Conservation (phyloP, 208 protist species). For the Giardia duodenalis region DNA sequence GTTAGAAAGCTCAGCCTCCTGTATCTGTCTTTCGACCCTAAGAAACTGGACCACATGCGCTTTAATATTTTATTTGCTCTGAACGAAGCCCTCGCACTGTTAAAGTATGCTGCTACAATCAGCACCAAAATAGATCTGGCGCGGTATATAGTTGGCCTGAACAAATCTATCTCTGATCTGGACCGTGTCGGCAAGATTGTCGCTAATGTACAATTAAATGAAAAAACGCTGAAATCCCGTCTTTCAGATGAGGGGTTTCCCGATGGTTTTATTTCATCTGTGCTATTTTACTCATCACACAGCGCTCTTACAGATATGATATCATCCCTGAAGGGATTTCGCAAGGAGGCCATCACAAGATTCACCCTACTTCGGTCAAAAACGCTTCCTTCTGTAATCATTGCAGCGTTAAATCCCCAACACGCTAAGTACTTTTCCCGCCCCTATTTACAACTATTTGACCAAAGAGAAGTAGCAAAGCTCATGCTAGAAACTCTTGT, state of each 20-base stretch:
- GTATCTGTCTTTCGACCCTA: not conserved
- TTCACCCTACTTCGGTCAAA: not conserved
- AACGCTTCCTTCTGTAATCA: not conserved
- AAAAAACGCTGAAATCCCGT: not conserved
- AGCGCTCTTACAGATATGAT: not conserved
- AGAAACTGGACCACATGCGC: not conserved
- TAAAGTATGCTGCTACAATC: not conserved
- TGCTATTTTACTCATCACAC: not conserved
- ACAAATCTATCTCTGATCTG: not conserved
- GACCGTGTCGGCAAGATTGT: not conserved
- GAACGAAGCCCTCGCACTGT: not conserved
- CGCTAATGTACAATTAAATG: not conserved
- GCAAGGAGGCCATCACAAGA: not conserved
- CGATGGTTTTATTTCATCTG: not conserved
- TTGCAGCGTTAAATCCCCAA: not conserved
- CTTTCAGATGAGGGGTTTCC: not conserved
- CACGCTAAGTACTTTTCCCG: not conserved
- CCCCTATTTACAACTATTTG: not conserved
- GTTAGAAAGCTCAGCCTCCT: not conserved
- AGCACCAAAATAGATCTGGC: not conserved
- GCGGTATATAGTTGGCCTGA: not conserved
- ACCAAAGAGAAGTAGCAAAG: not conserved
- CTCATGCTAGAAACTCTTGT: not conserved
- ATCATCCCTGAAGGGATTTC: not conserved
- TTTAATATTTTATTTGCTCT: not conserved